Conservation (phyloP, 257 asterid genomes). For the Coffea eugenioides region DNA sequence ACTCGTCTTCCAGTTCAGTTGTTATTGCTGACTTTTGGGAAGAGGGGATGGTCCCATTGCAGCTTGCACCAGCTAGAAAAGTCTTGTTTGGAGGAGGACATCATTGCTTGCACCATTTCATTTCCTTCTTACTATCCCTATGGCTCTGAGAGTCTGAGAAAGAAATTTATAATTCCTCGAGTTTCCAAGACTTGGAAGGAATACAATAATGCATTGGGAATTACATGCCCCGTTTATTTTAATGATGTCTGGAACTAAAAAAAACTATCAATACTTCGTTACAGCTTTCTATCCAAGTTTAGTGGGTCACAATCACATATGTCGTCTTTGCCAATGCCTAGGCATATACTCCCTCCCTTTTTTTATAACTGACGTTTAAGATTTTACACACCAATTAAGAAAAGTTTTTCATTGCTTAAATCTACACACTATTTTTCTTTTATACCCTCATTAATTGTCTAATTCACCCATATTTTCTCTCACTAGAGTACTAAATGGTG, state of each 20-base stretch:
- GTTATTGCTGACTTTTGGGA: conserved; percentile 6
- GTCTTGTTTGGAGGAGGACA: conserved; percentile 7
- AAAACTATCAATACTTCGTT: background rate
- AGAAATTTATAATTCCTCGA: conserved; percentile 6
- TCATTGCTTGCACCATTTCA: background rate
- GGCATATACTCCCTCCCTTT: background rate
- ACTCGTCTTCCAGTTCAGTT: background rate
- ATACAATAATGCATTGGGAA: conserved; percentile 19
- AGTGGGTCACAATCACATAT: conserved; percentile 15
- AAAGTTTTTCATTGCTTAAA: no score
- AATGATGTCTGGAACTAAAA: background rate
- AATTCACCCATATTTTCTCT: no score
- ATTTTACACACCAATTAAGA: no score
- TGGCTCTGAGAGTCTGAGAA: background rate
- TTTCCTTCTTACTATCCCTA: background rate
- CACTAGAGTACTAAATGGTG: no score
- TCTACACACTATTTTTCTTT: no score
- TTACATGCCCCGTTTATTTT: background rate
- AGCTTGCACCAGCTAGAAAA: background rate
- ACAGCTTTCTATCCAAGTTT: background rate
- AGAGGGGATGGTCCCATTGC: background rate
- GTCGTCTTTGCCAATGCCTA: background rate
- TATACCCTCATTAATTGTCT: no score
- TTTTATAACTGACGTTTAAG: no score
- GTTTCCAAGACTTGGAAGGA: conserved; percentile 12